Conservation (phyloP, 2,329 filamentous ascomycete genomes). For the Botrytis paeoniae region DNA sequence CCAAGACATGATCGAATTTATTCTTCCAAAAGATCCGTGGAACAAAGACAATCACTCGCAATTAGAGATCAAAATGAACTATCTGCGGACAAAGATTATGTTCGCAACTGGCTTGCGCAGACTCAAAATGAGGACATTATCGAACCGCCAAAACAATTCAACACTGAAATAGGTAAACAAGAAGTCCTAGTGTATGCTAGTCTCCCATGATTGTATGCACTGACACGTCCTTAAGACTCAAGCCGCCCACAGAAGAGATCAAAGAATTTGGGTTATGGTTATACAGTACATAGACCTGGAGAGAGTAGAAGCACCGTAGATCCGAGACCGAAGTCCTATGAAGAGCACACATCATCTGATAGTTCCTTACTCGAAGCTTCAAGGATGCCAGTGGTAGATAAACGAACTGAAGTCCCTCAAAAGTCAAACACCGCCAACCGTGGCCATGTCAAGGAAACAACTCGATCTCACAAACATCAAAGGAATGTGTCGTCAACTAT, state of each 20-base stretch:
- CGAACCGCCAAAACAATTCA: not conserved
- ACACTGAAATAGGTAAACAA: not conserved
- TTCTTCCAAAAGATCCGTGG: not conserved
- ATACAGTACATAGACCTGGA: not conserved
- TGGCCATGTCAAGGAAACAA: not conserved
- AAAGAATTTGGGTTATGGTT: not conserved
- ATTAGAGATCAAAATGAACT: constrained; percentile 15
- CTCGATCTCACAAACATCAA: constrained; percentile 19
- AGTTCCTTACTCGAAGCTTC: constrained; percentile 30
- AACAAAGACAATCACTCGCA: not conserved
- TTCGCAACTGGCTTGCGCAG: constrained; percentile 34
- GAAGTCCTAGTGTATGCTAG: not conserved
- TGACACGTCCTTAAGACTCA: not conserved
- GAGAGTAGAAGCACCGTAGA: not conserved
- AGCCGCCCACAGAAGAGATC: not conserved
- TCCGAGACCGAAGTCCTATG: constrained; percentile 13
- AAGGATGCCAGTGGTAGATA: constrained; percentile 3
- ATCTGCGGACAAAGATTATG: constrained; percentile 29
- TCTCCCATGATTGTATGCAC: not conserved
- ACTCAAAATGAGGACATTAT: constrained; percentile 22
- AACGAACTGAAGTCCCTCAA: not conserved
- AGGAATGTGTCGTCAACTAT: constrained; percentile 13
- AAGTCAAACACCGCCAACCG: not conserved
- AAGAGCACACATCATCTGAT: constrained; percentile 26
- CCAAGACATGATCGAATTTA: not conserved